Conservation (phyloP, 1,284 basidiomycete genomes). For the Coniophora puteana region DNA sequence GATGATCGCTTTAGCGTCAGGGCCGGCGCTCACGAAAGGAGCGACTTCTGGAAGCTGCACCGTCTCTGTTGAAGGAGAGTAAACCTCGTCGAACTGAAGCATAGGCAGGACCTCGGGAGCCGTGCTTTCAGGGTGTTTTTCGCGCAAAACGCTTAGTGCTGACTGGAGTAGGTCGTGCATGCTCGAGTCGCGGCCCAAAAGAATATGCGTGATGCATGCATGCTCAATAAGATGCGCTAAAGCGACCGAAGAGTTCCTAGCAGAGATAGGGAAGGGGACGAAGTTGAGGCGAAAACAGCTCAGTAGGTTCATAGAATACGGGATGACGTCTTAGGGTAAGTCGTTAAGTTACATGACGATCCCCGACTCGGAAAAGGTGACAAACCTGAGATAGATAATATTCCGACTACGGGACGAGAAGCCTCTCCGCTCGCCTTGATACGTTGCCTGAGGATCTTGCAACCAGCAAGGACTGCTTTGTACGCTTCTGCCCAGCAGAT, state of each 20-base stretch:
- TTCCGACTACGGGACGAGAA: too few species aligned
- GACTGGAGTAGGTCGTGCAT: constrained; percentile 18
- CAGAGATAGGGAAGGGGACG: constrained; percentile 40
- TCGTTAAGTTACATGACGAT: too few species aligned
- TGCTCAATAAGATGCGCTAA: constrained; percentile 32
- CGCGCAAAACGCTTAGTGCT: constrained; percentile 6
- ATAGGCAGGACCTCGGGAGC: neutral
- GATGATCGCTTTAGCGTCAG: too few species aligned
- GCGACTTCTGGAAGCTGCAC: neutral
- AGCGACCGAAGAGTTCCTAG: constrained; percentile 33
- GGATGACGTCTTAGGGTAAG: too few species aligned
- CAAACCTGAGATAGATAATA: too few species aligned
- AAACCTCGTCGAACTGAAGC: neutral
- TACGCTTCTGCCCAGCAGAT: constrained; percentile 13
- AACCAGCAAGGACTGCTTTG: constrained; percentile 19
- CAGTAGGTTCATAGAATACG: too few species aligned
- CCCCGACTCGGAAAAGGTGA: too few species aligned
- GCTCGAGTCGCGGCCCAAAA: constrained; percentile 24
- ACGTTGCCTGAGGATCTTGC: too few species aligned
- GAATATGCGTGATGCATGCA: constrained; percentile 21
- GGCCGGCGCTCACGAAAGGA: too few species aligned
- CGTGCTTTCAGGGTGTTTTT: too few species aligned
- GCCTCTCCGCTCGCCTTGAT: too few species aligned
- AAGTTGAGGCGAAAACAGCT: too few species aligned
- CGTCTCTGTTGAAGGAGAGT: neutral